Base-by-base conservation (phyloP, 2,329 filamentous ascomycete genomes). In the Aspergillus sp. region DNA sequence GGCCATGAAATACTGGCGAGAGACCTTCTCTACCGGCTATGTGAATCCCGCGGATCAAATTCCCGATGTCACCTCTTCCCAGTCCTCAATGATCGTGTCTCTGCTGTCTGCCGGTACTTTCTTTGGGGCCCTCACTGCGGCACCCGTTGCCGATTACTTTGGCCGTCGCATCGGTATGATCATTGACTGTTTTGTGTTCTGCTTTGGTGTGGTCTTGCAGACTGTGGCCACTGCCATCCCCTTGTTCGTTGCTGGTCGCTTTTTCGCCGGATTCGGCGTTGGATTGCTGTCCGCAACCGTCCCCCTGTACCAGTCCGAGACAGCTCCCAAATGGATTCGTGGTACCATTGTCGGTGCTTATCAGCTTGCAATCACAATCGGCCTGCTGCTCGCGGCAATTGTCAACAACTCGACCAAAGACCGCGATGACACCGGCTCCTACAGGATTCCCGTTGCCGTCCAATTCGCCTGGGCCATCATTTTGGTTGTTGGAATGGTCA, bases 391-490 rank as follows among this genome's bases (percentile, higher is more conserved):
- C 52, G 90, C 90, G 31, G 83, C 89, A 4, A 85, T 86, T 64
- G 85, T 95, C 68, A 85, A 88, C 75, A 91, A 93, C 72, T 84
- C 77, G 48, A 89, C 87, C 59, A 76, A 90, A 74, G 70, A 85
- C 63, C 81, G 83, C 61, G 70, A 70, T 33, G 84, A 89, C 73
- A 85, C 84, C 9, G 82, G 83, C 62, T 84, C 84, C 12, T 93
- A 91, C 80, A 87, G 91, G 63, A 91, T 95, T 58, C 88, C 90
- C 47, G 91, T 95, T 64, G 85, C 80, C 41, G 79, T 96, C 52
- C 91, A 96, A 76, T 91, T 92, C 77, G 76, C 85, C 55, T 96
- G 90, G 88, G 90, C 89, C 44, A 52, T 92, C 47, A 88, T 95
- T 62, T 86, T 96, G 21, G 89, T 79, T 21, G 72, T 69, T 53